Conservation (phyloP, 257 asterid species). For the Cynanchum wilfordii region DNA sequence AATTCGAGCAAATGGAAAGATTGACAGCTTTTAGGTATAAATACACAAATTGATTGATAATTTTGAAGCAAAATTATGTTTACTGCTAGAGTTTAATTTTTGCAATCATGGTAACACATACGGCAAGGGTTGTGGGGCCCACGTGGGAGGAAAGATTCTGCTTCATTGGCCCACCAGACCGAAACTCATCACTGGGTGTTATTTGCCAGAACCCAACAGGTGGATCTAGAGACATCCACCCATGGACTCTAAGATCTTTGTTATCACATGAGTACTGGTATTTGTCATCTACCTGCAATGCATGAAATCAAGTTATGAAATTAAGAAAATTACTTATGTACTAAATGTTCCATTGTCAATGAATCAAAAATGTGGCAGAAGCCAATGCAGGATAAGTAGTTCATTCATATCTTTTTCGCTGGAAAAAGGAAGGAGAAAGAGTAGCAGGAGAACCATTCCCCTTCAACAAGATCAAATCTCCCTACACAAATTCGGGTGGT, state of each 20-base stretch:
- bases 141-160: constrained; percentile 82
- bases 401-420: neutral
- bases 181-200: constrained; percentile 55
- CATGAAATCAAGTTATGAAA: constrained; percentile 1
- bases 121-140: constrained; percentile 67
- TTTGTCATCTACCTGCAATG: constrained; percentile 67
- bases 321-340: neutral
- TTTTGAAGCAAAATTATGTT: neutral
- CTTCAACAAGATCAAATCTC: neutral
- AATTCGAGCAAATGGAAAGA: too few species aligned
- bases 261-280: constrained; percentile 62
- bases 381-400: neutral
- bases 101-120: constrained; percentile 21
- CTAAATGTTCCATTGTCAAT: neutral
- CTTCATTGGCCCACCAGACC: constrained; percentile 68
- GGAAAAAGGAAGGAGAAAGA: neutral
- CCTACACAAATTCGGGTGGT: neutral
- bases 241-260: constrained; percentile 60
- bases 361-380: neutral
- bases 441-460: neutral
- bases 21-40: neutral
- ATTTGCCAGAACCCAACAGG: constrained; percentile 71
- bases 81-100: neutral
- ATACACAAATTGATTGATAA: neutral
- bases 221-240: constrained; percentile 68